phyloP scores from a whole-genome alignment of 2,329 filamentous ascomycete species.

The Aspergillus flavus region DNA sequence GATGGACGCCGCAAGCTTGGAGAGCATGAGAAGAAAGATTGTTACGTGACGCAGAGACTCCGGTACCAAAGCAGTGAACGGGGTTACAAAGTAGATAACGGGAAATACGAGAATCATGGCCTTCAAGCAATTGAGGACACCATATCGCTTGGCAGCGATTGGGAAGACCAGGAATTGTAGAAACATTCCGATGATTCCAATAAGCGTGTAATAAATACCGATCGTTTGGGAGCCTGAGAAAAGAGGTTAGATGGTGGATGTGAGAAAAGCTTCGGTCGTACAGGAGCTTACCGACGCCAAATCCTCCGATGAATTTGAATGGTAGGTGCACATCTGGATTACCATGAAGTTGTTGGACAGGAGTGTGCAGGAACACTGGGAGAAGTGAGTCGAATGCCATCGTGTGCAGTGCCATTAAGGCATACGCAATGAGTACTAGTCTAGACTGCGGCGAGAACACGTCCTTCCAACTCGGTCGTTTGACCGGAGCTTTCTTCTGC shows the following conservation, averaged over 20 bases:
- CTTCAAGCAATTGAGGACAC: constrained; percentile 73
- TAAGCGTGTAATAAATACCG: constrained; percentile 81
- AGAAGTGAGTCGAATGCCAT: constrained; percentile 86
- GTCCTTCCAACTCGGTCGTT: constrained; percentile 55
- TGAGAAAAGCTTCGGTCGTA: not conserved
- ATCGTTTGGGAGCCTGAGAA: constrained; percentile 69
- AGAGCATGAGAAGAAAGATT: constrained; percentile 68
- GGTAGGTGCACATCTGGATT: constrained; percentile 66
- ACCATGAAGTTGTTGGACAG: constrained; percentile 55
- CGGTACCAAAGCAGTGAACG: constrained; percentile 71
- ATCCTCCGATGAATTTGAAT: constrained; percentile 81
- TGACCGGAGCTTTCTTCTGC: constrained; percentile 19
- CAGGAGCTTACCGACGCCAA: constrained; percentile 59
- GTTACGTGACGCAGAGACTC: constrained; percentile 56
- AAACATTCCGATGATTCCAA: constrained; percentile 76
- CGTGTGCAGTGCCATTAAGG: constrained; percentile 77
- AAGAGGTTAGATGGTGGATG: not conserved
- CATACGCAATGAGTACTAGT: constrained; percentile 76
- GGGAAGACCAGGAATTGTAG: constrained; percentile 89
- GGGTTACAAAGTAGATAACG: constrained; percentile 76
- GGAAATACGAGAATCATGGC: constrained; percentile 70
- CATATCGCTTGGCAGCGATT: constrained; percentile 69
- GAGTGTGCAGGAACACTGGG: constrained; percentile 84
- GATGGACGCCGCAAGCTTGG: constrained; percentile 75
- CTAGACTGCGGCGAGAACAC: constrained; percentile 75